A percentile compares a stretch with the other conserved stretches of the same genome.
Evolutionary conservation across 2,329 filamentous ascomycete species (phyloP).

Genomic region (Graphilbum fragrans): DNA sequence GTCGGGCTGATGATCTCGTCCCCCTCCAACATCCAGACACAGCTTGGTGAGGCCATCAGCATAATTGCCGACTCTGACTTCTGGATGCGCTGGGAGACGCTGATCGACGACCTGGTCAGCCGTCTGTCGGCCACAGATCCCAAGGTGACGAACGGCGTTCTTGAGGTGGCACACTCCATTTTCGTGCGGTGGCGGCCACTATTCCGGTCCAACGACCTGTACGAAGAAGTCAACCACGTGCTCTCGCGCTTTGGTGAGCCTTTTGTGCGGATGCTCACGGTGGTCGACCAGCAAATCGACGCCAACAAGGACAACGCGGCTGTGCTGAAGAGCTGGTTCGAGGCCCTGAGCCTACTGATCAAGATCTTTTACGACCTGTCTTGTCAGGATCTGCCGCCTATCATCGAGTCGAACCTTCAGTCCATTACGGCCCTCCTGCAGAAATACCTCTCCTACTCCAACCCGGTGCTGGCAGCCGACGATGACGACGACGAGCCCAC

Average conservation of each 20-base stretch:
- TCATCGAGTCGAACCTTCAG: slow-evolving; percentile 80
- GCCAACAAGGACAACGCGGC: slow-evolving; percentile 65
- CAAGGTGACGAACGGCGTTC: slow-evolving; percentile 80
- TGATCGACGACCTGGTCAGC: slow-evolving; percentile 71
- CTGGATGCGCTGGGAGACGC: slow-evolving; percentile 90
- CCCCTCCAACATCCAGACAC: slow-evolving; percentile 75
- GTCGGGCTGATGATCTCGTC: slow-evolving; percentile 95
- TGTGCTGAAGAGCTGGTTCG: slow-evolving; percentile 64
- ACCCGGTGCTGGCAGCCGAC: slow-evolving; percentile 51
- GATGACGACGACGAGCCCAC: slow-evolving; percentile 91
- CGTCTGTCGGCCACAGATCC: slow-evolving; percentile 73
- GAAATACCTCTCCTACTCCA: slow-evolving; percentile 88
- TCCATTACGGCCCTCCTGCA: slow-evolving; percentile 70
- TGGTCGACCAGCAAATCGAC: slow-evolving; percentile 61
- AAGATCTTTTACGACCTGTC: slow-evolving; percentile 94
- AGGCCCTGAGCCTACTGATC: slow-evolving; percentile 75
- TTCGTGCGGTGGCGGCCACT: slow-evolving; percentile 93
- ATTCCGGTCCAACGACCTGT: slow-evolving; percentile 85
- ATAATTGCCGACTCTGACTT: slow-evolving; percentile 97
- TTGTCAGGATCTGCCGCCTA: slow-evolving; percentile 89
- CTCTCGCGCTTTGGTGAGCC: slow-evolving; percentile 71
- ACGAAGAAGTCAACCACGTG: slow-evolving; percentile 93
- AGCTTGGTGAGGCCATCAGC: slow-evolving; percentile 93
- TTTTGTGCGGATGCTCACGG: slow-evolving; percentile 68
- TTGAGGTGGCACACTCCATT: slow-evolving; percentile 96